Evolutionary conservation across 345 rosid species (phyloP), one percentile per base, ranked within the genome.

Genomic region (Melastoma malabathricum): DNA sequence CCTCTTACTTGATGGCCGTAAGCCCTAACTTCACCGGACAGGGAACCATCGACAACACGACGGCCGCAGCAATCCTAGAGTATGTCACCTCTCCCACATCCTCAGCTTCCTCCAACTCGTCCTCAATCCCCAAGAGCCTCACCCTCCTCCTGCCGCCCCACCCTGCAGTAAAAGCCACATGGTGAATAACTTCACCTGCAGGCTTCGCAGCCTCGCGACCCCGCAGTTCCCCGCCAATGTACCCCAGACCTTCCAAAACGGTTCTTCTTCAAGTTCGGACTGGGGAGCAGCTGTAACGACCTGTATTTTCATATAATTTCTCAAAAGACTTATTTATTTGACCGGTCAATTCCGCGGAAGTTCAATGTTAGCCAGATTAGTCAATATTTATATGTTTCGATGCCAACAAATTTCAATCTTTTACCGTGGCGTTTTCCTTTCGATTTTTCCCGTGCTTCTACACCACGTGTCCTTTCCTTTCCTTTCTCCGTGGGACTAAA

Each of bases 31-130:
- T 68, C 72, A 78, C 83, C 0, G 84, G 92, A 18, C 62, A 52
- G 57, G 95, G 84, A 46, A 64, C 78, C 15, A 41, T 84, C 43
- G 97, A 88, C 47, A 84, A 82, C 15, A 60, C 92, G 14, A 88
- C 95, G 1, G 59, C 66, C 0, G 84, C 84, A 0, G 92, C 81
- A 13, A 64, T 85, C 41, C 89, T 89, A 13, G 77, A 75, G 46
- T 85, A 89, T 12, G 64, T 73, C 0, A 51, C 57, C 48, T 51
- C 58, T 17, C 31, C 44, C 9, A 8, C 54, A 48, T 48, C 20
- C 13, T 14, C 54, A 10, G 13, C 43, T 10, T 41, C 27, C 27
- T 3, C 46, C 1, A 10, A 17, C 22, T 20, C 22, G 5, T 5
- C 48, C 47, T 38, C 12, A 22, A 44, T 58, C 20, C 18, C 56